Evolutionary conservation across 2,329 filamentous ascomycete genomes (phyloP), one percentile per base, ranked within the genome.

Genomic region (Fusarium succisae): DNA sequence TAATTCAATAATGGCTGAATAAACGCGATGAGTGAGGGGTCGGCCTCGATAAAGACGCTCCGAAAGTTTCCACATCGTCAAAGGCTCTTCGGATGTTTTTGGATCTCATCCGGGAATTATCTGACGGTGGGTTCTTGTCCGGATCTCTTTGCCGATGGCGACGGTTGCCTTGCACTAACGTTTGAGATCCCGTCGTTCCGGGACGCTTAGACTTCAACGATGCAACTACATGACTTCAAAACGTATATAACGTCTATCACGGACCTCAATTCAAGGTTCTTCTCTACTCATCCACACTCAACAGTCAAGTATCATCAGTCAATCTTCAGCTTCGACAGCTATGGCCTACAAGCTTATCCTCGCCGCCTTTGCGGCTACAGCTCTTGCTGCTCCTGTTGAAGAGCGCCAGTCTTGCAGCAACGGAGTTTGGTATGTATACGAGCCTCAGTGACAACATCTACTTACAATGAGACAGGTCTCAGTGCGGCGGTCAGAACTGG

Each of bases 401-500:
- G 72, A 78, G 55, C 78, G 84, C 53, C 84, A 86, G 71, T 80
- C 78, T 30, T 77, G 76, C 28, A 62, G 69, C 15, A 69, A 53
- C 43, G 72, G 59, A 43, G 66, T 55, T 7, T 77, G 76, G 76
- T 77, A 55, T 28, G 74, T 53, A 5, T 13, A 6, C 5, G 2
- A 13, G 10, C 2, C 24, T 5, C 3, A 9, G 3, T 0, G 1
- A 7, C 8, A 13, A 30, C 12, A 18, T 5, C 11, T 14, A 28
- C 66, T 76, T 1, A 76, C 48, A 51, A 6, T 7, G 2, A 30
- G 8, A 79, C 75, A 79, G 78, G 78, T 64, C 72, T 28, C 86
- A 87, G 66, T 87, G 86, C 47, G 86, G 86, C 64, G 86, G 86
- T n/a, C 81, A 72, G n/a, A 81, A 79, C 61, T 87, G 80, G 80